Evolutionary conservation across 129 eudicot species (phyloP).

Genomic region (Flaveria trinervia): DNA sequence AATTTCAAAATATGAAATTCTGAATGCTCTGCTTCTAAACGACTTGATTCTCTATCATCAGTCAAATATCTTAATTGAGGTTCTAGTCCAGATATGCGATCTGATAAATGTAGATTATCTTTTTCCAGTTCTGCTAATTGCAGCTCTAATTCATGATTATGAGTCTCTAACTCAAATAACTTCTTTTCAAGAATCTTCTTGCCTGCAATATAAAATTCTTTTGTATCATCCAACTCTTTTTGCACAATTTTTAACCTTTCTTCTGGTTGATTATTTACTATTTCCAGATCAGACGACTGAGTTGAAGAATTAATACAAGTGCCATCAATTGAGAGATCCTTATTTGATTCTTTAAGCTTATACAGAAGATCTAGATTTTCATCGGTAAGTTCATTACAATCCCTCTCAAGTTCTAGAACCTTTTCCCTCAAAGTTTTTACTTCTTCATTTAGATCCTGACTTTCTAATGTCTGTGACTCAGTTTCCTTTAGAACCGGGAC

Average conservation of each 20-base stretch:
- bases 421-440: conserved; percentile 43
- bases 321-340: conserved; percentile 31
- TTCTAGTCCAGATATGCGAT: conserved; percentile 65
- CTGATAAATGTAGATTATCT: conserved; percentile 60
- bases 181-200: conserved; percentile 45
- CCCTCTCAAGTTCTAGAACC: conserved; percentile 56
- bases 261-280: conserved; percentile 39
- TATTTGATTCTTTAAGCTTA: conserved; percentile 50
- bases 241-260: conserved; percentile 42
- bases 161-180: conserved; percentile 46
- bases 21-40: conserved; percentile 55
- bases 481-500: conserved; percentile 31
- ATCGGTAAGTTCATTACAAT: conserved; percentile 66
- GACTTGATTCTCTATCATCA: conserved; percentile 54
- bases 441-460: conserved; percentile 37
- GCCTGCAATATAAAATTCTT: conserved; percentile 37
- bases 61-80: conserved; percentile 66
- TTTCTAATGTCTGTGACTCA: conserved; percentile 33
- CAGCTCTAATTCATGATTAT: conserved; percentile 51
- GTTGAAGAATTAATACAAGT: conserved; percentile 33
- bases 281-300: conserved; percentile 46
- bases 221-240: conserved; percentile 38
- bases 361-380: conserved; percentile 59
- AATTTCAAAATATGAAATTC: conserved; percentile 39
- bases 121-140: conserved; percentile 53